Conservation (phyloP, 495 filamentous ascomycete genomes). For the Emericellopsis terricola region DNA sequence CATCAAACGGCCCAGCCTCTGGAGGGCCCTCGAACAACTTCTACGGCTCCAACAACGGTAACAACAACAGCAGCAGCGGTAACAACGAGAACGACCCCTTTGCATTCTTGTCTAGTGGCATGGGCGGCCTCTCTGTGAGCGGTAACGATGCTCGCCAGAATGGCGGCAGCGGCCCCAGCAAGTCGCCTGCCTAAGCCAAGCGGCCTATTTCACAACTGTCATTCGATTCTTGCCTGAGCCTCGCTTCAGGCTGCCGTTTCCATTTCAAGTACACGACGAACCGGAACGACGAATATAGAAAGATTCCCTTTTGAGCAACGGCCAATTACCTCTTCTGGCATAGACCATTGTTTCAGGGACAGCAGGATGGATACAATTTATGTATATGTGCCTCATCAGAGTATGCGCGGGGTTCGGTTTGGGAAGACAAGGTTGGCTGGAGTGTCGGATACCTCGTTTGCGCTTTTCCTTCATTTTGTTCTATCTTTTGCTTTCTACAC, state of each 20-base stretch:
- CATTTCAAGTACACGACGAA: slow-evolving; percentile 7
- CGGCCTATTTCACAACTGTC: background rate
- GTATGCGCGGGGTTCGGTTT: slow-evolving; percentile 1
- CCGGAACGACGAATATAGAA: slow-evolving; percentile 16
- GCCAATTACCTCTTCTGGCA: slow-evolving; percentile 16
- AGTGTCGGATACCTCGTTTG: slow-evolving; percentile 3
- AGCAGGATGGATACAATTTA: slow-evolving; percentile 2
- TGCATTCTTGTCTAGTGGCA: slow-evolving; percentile 69
- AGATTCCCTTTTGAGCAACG: slow-evolving; percentile 12
- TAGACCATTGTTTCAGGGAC: slow-evolving; percentile 11
- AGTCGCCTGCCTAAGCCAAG: slow-evolving; percentile 38
- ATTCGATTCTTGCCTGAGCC: background rate
- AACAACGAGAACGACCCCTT: slow-evolving; percentile 62
- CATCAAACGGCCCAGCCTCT: slow-evolving; percentile 50
- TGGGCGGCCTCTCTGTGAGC: slow-evolving; percentile 64
- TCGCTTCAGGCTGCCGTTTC: slow-evolving; percentile 6
- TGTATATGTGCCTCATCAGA: background rate
- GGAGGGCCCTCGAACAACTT: slow-evolving; percentile 47
- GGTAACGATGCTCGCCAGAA: slow-evolving; percentile 74
- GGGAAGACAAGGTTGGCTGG: slow-evolving; percentile 2
- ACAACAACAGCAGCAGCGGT: background rate
- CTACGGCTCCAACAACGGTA: slow-evolving; percentile 15
- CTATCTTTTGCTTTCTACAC: background rate
- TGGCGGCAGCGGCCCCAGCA: slow-evolving; percentile 41
- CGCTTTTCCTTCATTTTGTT: background rate